A percentile compares a stretch with the other conserved stretches of the same genome.
Conservation (phyloP, 106 monocot species). For the Allium sativum region DNA sequence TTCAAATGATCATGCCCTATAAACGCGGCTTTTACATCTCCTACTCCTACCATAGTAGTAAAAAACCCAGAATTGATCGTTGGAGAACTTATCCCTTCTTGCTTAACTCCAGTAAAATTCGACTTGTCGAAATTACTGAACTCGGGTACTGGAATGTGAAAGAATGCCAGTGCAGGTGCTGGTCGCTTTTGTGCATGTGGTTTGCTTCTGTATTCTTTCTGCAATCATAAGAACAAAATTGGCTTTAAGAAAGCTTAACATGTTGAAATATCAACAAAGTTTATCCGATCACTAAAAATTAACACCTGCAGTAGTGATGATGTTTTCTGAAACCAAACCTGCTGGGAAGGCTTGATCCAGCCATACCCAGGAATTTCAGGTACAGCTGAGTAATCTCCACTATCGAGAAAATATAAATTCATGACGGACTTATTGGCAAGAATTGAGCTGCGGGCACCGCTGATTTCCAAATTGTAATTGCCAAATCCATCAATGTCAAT, state of each 20-base stretch:
- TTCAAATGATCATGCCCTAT: slow-evolving; percentile 88
- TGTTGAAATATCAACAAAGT: too few species aligned
- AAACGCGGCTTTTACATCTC: slow-evolving; percentile 78
- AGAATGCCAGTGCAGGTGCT: slow-evolving; percentile 68
- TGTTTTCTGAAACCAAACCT: slow-evolving; percentile 77
- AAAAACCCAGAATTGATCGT: slow-evolving; percentile 85
- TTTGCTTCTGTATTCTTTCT: slow-evolving; percentile 50
- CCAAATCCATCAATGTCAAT: slow-evolving; percentile 78
- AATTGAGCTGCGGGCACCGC: slow-evolving; percentile 36
- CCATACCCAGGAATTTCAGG: slow-evolving; percentile 46
- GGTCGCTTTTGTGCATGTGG: slow-evolving; percentile 37
- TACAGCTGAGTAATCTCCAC: slow-evolving; percentile 78
- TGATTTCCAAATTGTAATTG: slow-evolving; percentile 70
- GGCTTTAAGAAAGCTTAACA: too few species aligned
- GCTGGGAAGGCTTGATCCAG: slow-evolving; percentile 92
- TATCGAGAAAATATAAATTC: slow-evolving; percentile 87
- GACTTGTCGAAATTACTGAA: slow-evolving; percentile 34
- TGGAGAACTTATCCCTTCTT: slow-evolving; percentile 73
- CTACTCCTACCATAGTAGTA: slow-evolving; percentile 63
- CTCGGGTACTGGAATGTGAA: slow-evolving; percentile 92
- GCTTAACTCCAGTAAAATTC: slow-evolving; percentile 70
- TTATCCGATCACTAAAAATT: too few species aligned
- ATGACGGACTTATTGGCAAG: slow-evolving; percentile 68
- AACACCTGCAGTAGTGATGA: slow-evolving; percentile 48
- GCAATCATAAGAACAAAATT: slow-evolving; percentile 1